Evolutionary conservation across 1,284 basidiomycete genomes (phyloP), one percentile per base, ranked within the genome.

Genomic region (Albatrellus sp.): DNA sequence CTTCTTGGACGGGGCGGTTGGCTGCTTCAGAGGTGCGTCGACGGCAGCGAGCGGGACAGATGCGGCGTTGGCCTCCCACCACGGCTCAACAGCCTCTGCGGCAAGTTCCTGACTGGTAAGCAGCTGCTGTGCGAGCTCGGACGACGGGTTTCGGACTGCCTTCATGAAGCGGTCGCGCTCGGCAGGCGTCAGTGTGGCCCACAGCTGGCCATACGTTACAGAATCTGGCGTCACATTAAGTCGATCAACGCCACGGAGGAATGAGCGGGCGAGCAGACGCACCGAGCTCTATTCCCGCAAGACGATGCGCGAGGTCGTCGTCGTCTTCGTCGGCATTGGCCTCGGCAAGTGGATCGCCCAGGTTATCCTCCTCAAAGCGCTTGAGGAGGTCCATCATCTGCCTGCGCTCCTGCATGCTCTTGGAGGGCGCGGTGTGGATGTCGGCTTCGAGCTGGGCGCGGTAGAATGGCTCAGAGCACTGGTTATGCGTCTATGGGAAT

Each of bases 401-500:
- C 40, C 63, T 60, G 34, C 73, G 67, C 53, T 85, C 80, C 42
- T 73, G 64, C 2, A 61, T 59, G 1, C 68, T 66, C 52, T 69
- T 75, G 1, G 74, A 70, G 1, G 80, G 68, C 30, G 66, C 65
- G 0, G 67, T 58, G 37, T 68, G 64, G 45, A 86, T 79, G 24
- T 80, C 75, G 1, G 61, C 59, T 49, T 80, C 74, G 2, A 90
- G 59, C 50, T 86, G 77, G 42, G 76, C 76, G 50, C 75, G 75
- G 60, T 86, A 87, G 57, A 90, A 90, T 0, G 63, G 57, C 55
- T 89, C 86, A 13, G 84, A 84, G 61, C 86, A 90, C 56, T 71
- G 68, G 1, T 66, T 62, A 57, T 89, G 87, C 42, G 63, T 54
- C 78, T 85, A 54, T 14, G 34, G n/a, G 13, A 3, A 20, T 29